Percentiles rank a stretch among this genome's conserved stretches.
Evolutionary conservation across 1,284 basidiomycete genomes (phyloP).

Genomic region (Puccinia coronata): DNA sequence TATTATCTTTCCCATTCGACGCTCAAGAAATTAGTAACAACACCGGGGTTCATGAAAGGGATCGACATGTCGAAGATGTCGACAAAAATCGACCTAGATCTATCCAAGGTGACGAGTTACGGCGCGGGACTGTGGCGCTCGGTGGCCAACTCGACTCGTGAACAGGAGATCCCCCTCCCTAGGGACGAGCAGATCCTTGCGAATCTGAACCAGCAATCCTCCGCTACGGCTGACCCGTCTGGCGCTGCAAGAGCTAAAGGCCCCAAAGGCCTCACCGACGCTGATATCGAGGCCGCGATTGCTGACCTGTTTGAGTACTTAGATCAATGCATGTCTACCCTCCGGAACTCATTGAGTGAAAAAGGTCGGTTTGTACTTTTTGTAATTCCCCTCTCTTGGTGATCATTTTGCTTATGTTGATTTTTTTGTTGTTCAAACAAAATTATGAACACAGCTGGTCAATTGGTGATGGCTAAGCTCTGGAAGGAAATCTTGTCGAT

Average conservation of each 20-base stretch:
- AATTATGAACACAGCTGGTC: conserved; percentile 92
- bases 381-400: conserved; percentile 57
- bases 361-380: conserved; percentile 59
- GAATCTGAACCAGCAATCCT: conserved; percentile 21
- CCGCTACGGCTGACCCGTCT: neutral
- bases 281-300: conserved; percentile 93
- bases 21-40: conserved; percentile 61
- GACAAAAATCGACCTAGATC: conserved; percentile 55
- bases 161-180: conserved; percentile 53
- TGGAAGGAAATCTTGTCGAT: conserved; percentile 95
- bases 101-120: conserved; percentile 54
- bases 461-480: conserved; percentile 86
- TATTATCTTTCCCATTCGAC: conserved; percentile 80
- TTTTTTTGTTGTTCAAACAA: conserved; percentile 50
- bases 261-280: conserved; percentile 77
- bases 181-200: conserved; percentile 50
- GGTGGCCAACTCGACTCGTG: conserved; percentile 51
- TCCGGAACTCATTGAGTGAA: conserved; percentile 82
- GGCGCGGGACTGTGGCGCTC: conserved; percentile 43
- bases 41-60: conserved; percentile 40
- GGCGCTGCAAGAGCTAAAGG: conserved; percentile 54
- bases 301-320: conserved; percentile 93
- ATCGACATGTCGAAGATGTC: conserved; percentile 53
- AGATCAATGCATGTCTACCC: conserved; percentile 85
- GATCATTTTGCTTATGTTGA: neutral